Percentiles rank a stretch among this genome's conserved stretches.
phyloP scores from a whole-genome alignment of 371 early-diverging fungal genomes.

The Phascolomyces articulosus region DNA sequence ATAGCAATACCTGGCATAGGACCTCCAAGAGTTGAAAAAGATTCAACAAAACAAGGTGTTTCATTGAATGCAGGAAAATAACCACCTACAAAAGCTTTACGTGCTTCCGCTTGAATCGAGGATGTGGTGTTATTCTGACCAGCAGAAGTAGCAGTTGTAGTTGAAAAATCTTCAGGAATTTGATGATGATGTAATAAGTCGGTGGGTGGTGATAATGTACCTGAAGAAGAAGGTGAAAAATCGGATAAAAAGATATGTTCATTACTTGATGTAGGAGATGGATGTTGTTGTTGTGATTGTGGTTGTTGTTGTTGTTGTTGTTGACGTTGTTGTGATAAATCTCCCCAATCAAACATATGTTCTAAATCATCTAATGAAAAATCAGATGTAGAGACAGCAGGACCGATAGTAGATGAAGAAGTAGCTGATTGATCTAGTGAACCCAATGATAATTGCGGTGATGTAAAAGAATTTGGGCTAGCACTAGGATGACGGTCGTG shows the following conservation, averaged over 20 bases:
- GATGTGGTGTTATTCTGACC: not conserved
- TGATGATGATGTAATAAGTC: conserved; percentile 9
- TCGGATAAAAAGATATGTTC: not conserved
- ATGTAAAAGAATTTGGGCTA: conserved; percentile 3
- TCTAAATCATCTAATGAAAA: conserved; percentile 17
- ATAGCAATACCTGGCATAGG: conserved; percentile 25
- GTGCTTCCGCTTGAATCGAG: conserved; percentile 5
- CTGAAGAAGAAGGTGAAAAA: conserved; percentile 7
- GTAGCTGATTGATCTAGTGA: conserved; percentile 2
- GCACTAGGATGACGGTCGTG: not conserved
- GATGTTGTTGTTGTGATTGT: not conserved
- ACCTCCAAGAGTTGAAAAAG: conserved; percentile 10
- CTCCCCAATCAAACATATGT: conserved; percentile 14
- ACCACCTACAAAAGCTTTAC: conserved; percentile 8
- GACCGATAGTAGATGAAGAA: too few species aligned
- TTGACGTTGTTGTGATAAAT: conserved; percentile 5
- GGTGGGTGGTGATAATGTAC: conserved; percentile 10
- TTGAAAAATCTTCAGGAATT: not conserved
- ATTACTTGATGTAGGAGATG: not conserved
- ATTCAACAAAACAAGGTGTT: conserved; percentile 8
- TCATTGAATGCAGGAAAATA: conserved; percentile 5
- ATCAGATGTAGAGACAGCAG: conserved; percentile 8
- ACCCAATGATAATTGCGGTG: conserved; percentile 11
- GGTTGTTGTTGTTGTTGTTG: not conserved
- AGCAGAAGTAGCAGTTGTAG: not conserved